These are phyloP conservation scores for Botryotinia convoluta DNA, from an alignment of 2,329 filamentous ascomycete species.

Conservation along the genomic window DNA sequence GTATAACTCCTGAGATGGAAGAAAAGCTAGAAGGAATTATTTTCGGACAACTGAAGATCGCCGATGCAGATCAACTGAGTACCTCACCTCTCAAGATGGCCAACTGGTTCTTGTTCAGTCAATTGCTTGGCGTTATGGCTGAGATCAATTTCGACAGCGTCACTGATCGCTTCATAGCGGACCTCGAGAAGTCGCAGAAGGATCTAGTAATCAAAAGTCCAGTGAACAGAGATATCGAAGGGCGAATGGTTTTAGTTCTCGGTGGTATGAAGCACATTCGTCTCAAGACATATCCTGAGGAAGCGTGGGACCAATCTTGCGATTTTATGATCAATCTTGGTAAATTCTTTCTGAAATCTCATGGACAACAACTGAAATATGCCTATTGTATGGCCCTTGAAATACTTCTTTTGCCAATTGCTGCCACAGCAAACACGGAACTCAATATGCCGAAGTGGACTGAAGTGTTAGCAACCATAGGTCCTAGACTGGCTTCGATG, in stretches of 20 bases:
- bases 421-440: constrained; percentile 74
- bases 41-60: constrained; percentile 88
- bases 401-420: constrained; percentile 80
- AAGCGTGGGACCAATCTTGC: constrained; percentile 81
- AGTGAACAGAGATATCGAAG: constrained; percentile 66
- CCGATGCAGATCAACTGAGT: constrained; percentile 76
- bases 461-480: constrained; percentile 75
- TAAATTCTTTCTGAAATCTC: constrained; percentile 77
- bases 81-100: constrained; percentile 81
- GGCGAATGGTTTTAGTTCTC: constrained; percentile 81
- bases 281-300: constrained; percentile 69
- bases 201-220: constrained; percentile 71
- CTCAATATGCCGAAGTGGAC: constrained; percentile 82
- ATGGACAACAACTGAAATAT: constrained; percentile 87
- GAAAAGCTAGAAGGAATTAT: constrained; percentile 94
- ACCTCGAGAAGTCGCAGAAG: constrained; percentile 75
- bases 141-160: constrained; percentile 86
- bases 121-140: constrained; percentile 94
- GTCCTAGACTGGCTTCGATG: constrained; percentile 77
- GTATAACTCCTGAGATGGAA: constrained; percentile 87
- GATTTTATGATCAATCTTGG: constrained; percentile 82
- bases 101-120: constrained; percentile 93
- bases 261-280: constrained; percentile 88
- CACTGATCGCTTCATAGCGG: constrained; percentile 74
- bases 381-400: constrained; percentile 93